These are phyloP conservation scores for Blastomyces parvus DNA, from an alignment of 2,329 filamentous ascomycete genomes.

Conservation along the genomic window DNA sequence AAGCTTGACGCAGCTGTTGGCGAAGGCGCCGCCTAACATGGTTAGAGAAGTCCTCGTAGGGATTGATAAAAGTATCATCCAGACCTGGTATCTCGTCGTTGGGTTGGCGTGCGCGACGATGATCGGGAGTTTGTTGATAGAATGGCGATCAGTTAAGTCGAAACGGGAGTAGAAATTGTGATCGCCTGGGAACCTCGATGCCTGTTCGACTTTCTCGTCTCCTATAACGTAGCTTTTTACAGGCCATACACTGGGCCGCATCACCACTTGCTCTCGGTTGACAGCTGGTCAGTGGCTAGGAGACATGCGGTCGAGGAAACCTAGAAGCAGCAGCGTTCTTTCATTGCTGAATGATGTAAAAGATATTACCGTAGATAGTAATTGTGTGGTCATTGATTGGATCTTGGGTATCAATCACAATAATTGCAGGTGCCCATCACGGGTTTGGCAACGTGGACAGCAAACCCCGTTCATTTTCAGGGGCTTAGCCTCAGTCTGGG, in stretches of 20 bases:
- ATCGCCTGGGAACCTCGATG: not conserved
- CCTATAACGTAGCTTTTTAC: not conserved
- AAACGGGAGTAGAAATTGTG: not conserved
- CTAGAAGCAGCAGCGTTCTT: not conserved
- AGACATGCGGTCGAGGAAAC: not conserved
- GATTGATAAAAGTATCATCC: constrained; percentile 7
- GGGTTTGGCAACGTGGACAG: too few species aligned
- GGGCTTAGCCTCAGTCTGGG: too few species aligned
- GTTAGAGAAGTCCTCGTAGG: constrained; percentile 5
- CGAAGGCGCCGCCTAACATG: not conserved
- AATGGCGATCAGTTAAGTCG: constrained; percentile 24
- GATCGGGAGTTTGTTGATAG: constrained; percentile 21
- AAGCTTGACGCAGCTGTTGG: not conserved
- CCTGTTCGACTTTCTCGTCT: not conserved
- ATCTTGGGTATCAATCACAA: not conserved
- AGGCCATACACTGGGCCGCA: not conserved
- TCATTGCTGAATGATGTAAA: not conserved
- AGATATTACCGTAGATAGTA: not conserved
- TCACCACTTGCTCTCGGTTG: not conserved
- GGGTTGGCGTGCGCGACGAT: constrained; percentile 20
- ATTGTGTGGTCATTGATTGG: not conserved
- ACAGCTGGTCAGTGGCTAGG: not conserved
- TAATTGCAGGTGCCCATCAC: too few species aligned
- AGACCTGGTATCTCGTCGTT: constrained; percentile 22
- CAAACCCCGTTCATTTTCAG: too few species aligned